A percentile compares a stretch with the other conserved stretches of the same genome.
Conservation (phyloP, 164 flowering plant genomes). For the Umbilicus rupestris region DNA sequence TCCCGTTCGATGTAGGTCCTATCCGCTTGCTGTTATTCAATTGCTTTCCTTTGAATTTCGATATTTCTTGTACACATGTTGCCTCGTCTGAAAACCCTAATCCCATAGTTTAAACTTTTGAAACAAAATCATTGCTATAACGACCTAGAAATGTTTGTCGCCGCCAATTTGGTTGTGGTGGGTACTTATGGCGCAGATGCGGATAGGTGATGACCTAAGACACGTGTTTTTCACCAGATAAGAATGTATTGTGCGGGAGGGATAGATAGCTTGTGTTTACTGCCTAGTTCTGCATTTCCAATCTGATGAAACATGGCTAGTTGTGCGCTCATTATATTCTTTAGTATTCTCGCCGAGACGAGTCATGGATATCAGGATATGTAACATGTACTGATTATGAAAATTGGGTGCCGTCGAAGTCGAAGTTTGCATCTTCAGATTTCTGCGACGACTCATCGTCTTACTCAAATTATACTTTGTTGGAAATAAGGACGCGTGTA, state of each 20-base stretch:
- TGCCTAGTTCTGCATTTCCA: too few relatives aligned
- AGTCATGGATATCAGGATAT: too few relatives aligned
- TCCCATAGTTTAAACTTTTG: neutral
- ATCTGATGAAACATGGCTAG: too few relatives aligned
- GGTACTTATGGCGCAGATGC: neutral
- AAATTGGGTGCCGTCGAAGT: neutral
- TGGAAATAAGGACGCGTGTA: neutral
- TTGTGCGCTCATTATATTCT: too few relatives aligned
- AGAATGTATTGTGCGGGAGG: too few relatives aligned
- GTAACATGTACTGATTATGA: neutral
- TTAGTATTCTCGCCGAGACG: too few relatives aligned
- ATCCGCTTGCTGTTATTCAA: neutral
- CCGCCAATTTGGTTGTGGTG: neutral
- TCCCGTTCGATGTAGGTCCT: neutral
- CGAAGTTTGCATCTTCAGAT: neutral
- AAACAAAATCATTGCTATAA: conserved; percentile 1
- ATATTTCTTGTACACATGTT: neutral
- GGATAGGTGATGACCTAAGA: too few relatives aligned
- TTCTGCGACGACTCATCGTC: neutral
- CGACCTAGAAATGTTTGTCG: neutral
- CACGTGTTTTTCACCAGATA: too few relatives aligned
- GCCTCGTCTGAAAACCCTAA: neutral
- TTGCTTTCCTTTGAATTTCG: neutral
- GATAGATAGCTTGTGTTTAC: too few relatives aligned
- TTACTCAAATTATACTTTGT: neutral